Percentiles rank a stretch among this genome's conserved stretches.
These are phyloP conservation scores for Ogataea haglerorum DNA, from an alignment of 805 yeast species.

Conservation along the genomic window DNA sequence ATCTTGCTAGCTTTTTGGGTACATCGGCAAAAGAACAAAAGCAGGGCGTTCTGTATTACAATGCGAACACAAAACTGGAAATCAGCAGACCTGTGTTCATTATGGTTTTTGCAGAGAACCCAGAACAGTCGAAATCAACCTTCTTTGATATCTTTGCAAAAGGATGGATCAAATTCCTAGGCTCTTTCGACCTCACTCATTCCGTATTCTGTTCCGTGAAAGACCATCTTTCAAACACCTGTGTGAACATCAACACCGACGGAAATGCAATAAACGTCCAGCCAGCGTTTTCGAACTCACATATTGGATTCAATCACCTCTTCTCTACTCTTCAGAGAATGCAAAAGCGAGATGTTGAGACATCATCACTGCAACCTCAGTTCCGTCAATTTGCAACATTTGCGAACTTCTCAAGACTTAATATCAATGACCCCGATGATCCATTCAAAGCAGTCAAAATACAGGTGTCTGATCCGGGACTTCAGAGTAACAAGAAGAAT, in stretches of 20 bases:
- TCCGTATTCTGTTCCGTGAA: constrained; percentile 44
- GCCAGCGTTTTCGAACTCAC: constrained; percentile 24
- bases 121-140: constrained; percentile 12
- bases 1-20: constrained; percentile 4
- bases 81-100: constrained; percentile 37
- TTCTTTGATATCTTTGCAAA: constrained; percentile 43
- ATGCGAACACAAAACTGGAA: constrained; percentile 14
- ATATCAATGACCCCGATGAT: constrained; percentile 4
- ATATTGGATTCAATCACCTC: constrained; percentile 16
- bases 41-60: constrained; percentile 26
- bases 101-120: constrained; percentile 33
- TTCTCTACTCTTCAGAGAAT: constrained; percentile 4
- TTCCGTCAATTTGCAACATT: constrained; percentile 17
- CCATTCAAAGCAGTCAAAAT: constrained; percentile 23
- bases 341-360: constrained; percentile 11
- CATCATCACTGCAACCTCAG: constrained; percentile 13
- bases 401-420: constrained; percentile 12
- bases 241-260: constrained; percentile 37
- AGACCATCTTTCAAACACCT: constrained; percentile 31
- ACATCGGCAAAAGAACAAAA: constrained; percentile 3
- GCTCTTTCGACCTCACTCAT: constrained; percentile 35
- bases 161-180: constrained; percentile 36
- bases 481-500: constrained; percentile 16
- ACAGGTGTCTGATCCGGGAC: constrained; percentile 25
- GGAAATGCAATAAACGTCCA: constrained; percentile 28